phyloP scores from a whole-genome alignment of 2,329 filamentous ascomycete species.

The Colletotrichum higginsianum region DNA sequence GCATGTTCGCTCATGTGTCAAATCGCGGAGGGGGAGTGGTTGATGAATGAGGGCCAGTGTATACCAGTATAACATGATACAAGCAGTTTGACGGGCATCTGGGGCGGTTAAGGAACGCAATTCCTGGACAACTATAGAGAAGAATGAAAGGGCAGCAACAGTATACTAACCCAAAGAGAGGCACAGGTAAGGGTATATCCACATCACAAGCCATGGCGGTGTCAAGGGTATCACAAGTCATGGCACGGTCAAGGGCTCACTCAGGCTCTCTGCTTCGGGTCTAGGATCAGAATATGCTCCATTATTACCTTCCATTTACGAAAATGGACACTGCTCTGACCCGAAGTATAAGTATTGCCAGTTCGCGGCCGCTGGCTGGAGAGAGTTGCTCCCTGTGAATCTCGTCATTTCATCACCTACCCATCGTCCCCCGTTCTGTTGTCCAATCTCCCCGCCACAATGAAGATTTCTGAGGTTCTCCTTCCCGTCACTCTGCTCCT shows the following conservation, averaged over 20 bases:
- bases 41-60: too few relatives aligned
- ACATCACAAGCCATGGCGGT: neutral
- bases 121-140: too few relatives aligned
- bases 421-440: neutral
- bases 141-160: too few relatives aligned
- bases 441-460: neutral
- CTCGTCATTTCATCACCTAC: neutral
- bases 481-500: conserved; percentile 19
- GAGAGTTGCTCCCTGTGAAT: too few relatives aligned
- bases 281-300: neutral
- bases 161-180: too few relatives aligned
- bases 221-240: neutral
- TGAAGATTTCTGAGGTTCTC: conserved; percentile 20
- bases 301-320: too few relatives aligned
- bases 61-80: too few relatives aligned
- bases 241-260: neutral
- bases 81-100: too few relatives aligned
- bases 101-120: too few relatives aligned
- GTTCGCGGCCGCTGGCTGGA: neutral
- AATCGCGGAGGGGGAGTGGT: too few relatives aligned
- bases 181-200: neutral
- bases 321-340: neutral
- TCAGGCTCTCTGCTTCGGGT: too few relatives aligned
- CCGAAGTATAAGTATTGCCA: neutral
- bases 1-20: too few relatives aligned